phyloP scores from a whole-genome alignment of 2,329 filamentous ascomycete genomes.

The Septoria linicola region DNA sequence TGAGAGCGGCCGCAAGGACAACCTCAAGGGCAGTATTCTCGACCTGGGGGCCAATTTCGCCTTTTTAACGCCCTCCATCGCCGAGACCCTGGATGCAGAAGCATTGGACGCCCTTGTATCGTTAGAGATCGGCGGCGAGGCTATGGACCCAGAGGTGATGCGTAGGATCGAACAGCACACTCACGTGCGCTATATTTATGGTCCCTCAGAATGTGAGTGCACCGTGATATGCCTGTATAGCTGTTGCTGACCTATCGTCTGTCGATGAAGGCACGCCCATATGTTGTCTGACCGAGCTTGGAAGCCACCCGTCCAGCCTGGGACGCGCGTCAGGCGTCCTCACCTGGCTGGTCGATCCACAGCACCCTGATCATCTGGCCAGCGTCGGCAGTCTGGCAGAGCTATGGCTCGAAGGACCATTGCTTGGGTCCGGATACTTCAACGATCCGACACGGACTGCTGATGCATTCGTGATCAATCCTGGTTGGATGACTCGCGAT shows the following conservation, averaged over 20 bases:
- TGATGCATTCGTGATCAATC: background rate
- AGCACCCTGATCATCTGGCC: background rate
- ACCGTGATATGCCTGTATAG: too few species aligned
- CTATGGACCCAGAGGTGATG: background rate
- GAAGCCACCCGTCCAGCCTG: background rate
- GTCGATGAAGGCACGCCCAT: background rate
- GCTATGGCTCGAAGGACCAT: conserved; percentile 47
- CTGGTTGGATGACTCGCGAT: background rate
- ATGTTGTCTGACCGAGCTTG: background rate
- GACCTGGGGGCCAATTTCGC: background rate
- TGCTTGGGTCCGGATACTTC: conserved; percentile 48
- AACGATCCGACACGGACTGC: conserved; percentile 17
- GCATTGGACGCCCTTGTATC: background rate
- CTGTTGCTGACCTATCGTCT: too few species aligned
- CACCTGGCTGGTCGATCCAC: conserved; percentile 1
- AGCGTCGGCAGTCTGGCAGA: conserved; percentile 39
- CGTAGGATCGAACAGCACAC: background rate
- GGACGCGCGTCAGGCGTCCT: background rate
- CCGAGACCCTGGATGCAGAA: conserved; percentile 1
- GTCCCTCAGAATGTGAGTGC: conserved; percentile 6
- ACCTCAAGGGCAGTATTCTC: background rate
- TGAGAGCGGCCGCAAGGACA: background rate
- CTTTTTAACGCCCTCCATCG: conserved; percentile 1
- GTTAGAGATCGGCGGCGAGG: conserved; percentile 9
- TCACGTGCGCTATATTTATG: conserved; percentile 1